A percentile compares a stretch with the other conserved stretches of the same genome.
These are phyloP conservation scores for Emergomyces orientalis DNA, from an alignment of 2,329 filamentous ascomycete species.

Conservation along the genomic window DNA sequence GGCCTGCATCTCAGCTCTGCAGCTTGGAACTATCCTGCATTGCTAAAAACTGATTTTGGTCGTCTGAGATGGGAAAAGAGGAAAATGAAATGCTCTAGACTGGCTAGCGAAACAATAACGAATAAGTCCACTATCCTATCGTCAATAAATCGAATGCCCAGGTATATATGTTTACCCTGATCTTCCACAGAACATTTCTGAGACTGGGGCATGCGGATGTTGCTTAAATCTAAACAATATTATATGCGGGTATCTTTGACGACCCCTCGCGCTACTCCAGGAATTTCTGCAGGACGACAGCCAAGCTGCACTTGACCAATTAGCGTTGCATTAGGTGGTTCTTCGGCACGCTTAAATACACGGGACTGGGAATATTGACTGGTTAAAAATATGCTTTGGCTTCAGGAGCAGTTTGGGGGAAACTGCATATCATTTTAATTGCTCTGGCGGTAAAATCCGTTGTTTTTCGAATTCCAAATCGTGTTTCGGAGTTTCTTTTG, in stretches of 20 bases:
- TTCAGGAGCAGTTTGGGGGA: background rate
- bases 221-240: background rate
- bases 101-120: background rate
- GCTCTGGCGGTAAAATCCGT: background rate
- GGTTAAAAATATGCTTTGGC: background rate
- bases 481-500: background rate
- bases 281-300: background rate
- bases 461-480: constrained; percentile 1
- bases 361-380: background rate
- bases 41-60: background rate
- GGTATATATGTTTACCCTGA: background rate
- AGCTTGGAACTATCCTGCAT: background rate
- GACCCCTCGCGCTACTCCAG: background rate
- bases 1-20: background rate
- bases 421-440: background rate
- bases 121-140: background rate
- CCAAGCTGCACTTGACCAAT: background rate
- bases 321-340: background rate
- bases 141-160: background rate
- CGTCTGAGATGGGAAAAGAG: background rate
- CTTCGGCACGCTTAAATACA: background rate
- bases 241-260: background rate
- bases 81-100: background rate
- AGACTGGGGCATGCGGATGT: background rate
- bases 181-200: background rate